These are phyloP conservation scores for Kuraishia ogatae DNA, from an alignment of 805 yeast genomes.

Conservation along the genomic window DNA sequence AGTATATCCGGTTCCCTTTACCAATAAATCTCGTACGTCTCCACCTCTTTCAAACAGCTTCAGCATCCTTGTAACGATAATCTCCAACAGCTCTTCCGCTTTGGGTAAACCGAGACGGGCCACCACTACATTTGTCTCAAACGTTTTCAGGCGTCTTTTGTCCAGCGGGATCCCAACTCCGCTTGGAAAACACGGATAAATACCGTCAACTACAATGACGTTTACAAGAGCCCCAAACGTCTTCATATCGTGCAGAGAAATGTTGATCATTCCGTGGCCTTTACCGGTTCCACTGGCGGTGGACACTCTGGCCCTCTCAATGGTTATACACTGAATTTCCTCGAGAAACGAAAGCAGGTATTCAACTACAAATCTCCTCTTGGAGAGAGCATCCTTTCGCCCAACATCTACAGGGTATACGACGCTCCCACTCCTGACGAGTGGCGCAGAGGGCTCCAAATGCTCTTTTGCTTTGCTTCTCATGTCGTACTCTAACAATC, in stretches of 20 bases:
- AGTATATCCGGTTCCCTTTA: slow-evolving; percentile 60
- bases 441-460: neutral
- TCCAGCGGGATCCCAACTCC: slow-evolving; percentile 59
- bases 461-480: neutral
- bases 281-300: no score
- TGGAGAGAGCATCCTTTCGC: neutral
- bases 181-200: slow-evolving; percentile 52
- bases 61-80: slow-evolving; percentile 21
- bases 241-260: slow-evolving; percentile 82
- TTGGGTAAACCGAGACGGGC: slow-evolving; percentile 12
- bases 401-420: neutral
- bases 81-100: slow-evolving; percentile 11
- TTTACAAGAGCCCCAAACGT: slow-evolving; percentile 58
- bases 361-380: slow-evolving; percentile 18
- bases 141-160: slow-evolving; percentile 45
- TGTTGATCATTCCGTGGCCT: slow-evolving; percentile 34
- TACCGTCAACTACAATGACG: slow-evolving; percentile 58
- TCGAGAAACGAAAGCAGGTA: slow-evolving; percentile 26
- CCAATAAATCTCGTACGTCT: slow-evolving; percentile 42
- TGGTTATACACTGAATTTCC: slow-evolving; percentile 29
- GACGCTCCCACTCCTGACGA: neutral
- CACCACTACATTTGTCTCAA: slow-evolving; percentile 16
- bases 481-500: neutral
- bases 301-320: neutral
- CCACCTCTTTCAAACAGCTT: slow-evolving; percentile 29